These are phyloP conservation scores for Dactylonectria estremocensis DNA, from an alignment of 2,329 filamentous ascomycete genomes.

Conservation along the genomic window DNA sequence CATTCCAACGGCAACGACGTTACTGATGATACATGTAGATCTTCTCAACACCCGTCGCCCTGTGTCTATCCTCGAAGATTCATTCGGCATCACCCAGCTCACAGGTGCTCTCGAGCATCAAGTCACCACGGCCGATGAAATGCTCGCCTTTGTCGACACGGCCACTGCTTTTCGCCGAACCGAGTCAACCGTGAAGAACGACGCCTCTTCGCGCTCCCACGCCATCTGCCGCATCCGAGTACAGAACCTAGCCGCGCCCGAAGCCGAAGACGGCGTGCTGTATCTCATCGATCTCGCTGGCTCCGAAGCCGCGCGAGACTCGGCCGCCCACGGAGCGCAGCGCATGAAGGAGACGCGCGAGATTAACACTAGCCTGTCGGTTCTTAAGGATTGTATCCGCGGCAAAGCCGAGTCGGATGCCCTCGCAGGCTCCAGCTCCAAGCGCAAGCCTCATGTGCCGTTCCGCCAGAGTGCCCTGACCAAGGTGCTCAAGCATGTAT, in stretches of 20 bases:
- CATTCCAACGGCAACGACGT: background rate
- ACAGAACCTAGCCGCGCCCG: slow-evolving; percentile 47
- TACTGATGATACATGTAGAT: slow-evolving; percentile 46
- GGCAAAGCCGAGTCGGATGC: slow-evolving; percentile 57
- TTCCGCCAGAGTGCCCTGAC: slow-evolving; percentile 64
- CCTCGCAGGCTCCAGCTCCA: slow-evolving; percentile 12
- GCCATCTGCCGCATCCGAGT: slow-evolving; percentile 64
- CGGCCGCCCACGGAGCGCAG: slow-evolving; percentile 55
- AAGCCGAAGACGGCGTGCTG: slow-evolving; percentile 58
- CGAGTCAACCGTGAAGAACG: slow-evolving; percentile 62
- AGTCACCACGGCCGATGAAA: slow-evolving; percentile 47
- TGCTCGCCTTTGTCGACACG: slow-evolving; percentile 54
- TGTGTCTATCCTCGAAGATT: slow-evolving; percentile 62
- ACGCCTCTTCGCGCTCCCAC: slow-evolving; percentile 64
- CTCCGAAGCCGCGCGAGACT: slow-evolving; percentile 64
- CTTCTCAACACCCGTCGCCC: slow-evolving; percentile 59
- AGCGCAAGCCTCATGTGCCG: slow-evolving; percentile 58
- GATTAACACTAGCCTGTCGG: slow-evolving; percentile 65
- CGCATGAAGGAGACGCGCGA: slow-evolving; percentile 63
- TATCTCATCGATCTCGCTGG: slow-evolving; percentile 66
- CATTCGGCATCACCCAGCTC: slow-evolving; percentile 60
- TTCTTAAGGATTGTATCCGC: slow-evolving; percentile 68
- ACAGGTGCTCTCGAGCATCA: slow-evolving; percentile 59
- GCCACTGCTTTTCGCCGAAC: slow-evolving; percentile 59
- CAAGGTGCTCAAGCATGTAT: slow-evolving; percentile 64